Evolutionary conservation across 441 rosid species (phyloP), one percentile per base, ranked within the genome.

Genomic region (Euphorbia corollata): DNA sequence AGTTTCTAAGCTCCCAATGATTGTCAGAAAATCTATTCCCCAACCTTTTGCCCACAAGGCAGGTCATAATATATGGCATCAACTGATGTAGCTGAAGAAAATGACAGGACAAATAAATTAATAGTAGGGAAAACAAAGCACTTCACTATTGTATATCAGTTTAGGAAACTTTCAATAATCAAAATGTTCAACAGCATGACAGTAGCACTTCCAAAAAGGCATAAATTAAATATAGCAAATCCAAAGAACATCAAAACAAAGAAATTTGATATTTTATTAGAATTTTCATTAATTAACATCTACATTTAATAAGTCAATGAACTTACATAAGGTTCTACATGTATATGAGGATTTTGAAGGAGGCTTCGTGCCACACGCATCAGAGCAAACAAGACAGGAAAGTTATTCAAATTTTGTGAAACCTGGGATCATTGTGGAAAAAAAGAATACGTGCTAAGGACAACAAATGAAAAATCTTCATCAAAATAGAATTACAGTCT

Each of bases 1-100:
- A 94, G 78, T 89, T 87, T 80, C 99, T 83, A 59, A 94, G 95
- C 60, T 89, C 91, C 99, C 97, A 94, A 72, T 94, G 97, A 77
- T 91, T 89, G 82, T 91, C 97, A 6, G 88, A 74, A 69, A 86
- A 71, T 80, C 91, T 86, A 81, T 77, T 85, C 61, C 99, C 97
- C 79, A 91, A 81, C 82, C 84, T 86, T 78, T 83, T 94, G 22
- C 94, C 88, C 59, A 94, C 97, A 62, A 91, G 82, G 86, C 99
- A 94, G 65, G 99, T 94, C 65, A 91, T 81, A 68, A 88, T 88
- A 74, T 96, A 85, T 55, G 97, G 97, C 96, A 91, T 89, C 88
- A 91, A 79, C 76, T 91, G 96, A 80, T 94, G 97, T 19, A 94
- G 87, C 99, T 94, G 92, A 45, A 68, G 72, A 73, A 73, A 48